These are phyloP conservation scores for Tylopilus balloui DNA, from an alignment of 768 basidiomycete species.

Conservation along the genomic window DNA sequence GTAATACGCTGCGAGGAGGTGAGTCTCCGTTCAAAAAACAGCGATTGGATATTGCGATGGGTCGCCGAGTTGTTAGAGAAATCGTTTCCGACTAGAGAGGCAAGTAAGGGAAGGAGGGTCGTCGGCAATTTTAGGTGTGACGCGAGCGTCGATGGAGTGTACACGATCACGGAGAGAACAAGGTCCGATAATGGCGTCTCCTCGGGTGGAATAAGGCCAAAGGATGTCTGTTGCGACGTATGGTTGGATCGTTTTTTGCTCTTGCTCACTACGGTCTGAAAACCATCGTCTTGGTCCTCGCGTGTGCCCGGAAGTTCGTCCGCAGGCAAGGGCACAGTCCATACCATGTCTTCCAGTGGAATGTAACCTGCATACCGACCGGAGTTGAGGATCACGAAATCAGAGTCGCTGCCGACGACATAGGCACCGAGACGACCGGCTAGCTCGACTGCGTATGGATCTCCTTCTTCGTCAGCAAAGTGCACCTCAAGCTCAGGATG, in stretches of 20 bases:
- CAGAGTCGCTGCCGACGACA: conserved; percentile 76
- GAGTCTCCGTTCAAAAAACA: conserved; percentile 66
- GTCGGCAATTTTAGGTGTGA: conserved; percentile 61
- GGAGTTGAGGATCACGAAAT: conserved; percentile 73
- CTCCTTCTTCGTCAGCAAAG: conserved; percentile 79
- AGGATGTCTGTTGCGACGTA: conserved; percentile 10
- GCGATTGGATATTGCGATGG: conserved; percentile 47
- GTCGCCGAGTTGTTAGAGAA: conserved; percentile 53
- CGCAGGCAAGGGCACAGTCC: conserved; percentile 38
- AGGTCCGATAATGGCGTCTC: conserved; percentile 33
- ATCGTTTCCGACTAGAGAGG: conserved; percentile 79
- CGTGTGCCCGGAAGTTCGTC: conserved; percentile 19
- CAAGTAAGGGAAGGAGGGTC: conserved; percentile 71
- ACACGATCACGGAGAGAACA: conserved; percentile 52
- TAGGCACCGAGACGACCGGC: conserved; percentile 70
- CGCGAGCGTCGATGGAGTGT: conserved; percentile 59
- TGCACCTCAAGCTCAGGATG: conserved; percentile 47
- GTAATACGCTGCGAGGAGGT: conserved; percentile 60
- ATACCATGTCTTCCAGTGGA: conserved; percentile 71
- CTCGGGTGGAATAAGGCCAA: conserved; percentile 53
- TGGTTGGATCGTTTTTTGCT: conserved; percentile 43
- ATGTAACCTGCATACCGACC: conserved; percentile 78
- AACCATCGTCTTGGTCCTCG: conserved; percentile 47
- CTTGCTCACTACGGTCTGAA: conserved; percentile 56
- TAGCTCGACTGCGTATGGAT: conserved; percentile 80